Evolutionary conservation across 2,329 filamentous ascomycete species (phyloP).

Genomic region (Ascochyta pisi): DNA sequence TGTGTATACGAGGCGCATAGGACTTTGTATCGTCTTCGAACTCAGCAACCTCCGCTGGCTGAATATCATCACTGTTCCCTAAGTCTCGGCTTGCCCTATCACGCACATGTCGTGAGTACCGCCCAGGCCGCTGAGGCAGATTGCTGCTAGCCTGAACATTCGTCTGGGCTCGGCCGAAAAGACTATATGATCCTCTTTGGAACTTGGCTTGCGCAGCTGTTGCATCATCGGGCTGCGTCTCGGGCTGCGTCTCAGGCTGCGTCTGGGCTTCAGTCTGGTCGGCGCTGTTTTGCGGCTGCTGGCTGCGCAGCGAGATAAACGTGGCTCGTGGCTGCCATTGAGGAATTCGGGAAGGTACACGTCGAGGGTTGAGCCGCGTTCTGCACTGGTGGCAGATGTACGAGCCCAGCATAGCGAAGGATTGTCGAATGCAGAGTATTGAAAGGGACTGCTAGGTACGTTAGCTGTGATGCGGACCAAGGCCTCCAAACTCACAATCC

Average conservation of each 20-base stretch:
- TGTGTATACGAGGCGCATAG: slow-evolving; percentile 16
- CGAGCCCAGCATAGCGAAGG: slow-evolving; percentile 39
- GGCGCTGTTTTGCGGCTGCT: slow-evolving; percentile 14
- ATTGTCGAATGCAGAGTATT: slow-evolving; percentile 3
- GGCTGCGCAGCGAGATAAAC: slow-evolving; percentile 38
- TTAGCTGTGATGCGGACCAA: background rate
- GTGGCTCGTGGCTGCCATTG: slow-evolving; percentile 45
- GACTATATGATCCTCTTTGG: slow-evolving; percentile 6
- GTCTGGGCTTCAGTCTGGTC: slow-evolving; percentile 17
- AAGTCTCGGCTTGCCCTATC: background rate
- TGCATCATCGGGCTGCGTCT: slow-evolving; percentile 8
- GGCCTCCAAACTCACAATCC: background rate
- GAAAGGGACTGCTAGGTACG: slow-evolving; percentile 6
- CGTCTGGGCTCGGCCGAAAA: slow-evolving; percentile 1
- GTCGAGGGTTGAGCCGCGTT: slow-evolving; percentile 25
- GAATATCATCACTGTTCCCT: background rate
- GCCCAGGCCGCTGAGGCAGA: slow-evolving; percentile 6
- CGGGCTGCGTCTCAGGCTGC: slow-evolving; percentile 3
- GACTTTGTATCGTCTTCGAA: background rate
- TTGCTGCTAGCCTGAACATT: background rate
- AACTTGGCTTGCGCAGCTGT: background rate
- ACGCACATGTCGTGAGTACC: slow-evolving; percentile 28
- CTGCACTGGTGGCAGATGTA: slow-evolving; percentile 47
- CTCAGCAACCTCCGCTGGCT: background rate
- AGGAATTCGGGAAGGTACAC: slow-evolving; percentile 10